Evolutionary conservation across 2,329 filamentous ascomycete species (phyloP).

Genomic region (Nothopassalora personata): DNA sequence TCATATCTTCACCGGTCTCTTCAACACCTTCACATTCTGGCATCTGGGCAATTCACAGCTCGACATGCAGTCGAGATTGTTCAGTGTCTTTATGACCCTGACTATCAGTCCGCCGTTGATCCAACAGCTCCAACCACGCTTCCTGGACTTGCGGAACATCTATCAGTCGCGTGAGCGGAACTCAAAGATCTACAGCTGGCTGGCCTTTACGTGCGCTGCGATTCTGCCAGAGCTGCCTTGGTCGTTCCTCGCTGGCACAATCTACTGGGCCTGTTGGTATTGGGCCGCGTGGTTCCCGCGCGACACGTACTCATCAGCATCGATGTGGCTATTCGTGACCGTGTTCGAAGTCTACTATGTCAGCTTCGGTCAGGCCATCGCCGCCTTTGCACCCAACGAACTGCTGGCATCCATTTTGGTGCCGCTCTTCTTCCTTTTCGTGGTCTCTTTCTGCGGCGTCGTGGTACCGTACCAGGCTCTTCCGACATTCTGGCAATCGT

Average conservation of each 20-base stretch:
- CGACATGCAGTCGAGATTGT: slow-evolving; percentile 46
- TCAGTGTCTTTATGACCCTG: slow-evolving; percentile 64
- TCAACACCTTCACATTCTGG: slow-evolving; percentile 71
- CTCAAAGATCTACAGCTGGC: slow-evolving; percentile 76
- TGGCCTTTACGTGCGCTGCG: slow-evolving; percentile 59
- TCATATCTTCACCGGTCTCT: slow-evolving; percentile 57
- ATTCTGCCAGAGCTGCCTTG: slow-evolving; percentile 56
- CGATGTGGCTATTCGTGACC: slow-evolving; percentile 48
- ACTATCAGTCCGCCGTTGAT: slow-evolving; percentile 70
- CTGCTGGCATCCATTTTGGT: slow-evolving; percentile 63
- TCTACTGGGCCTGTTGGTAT: slow-evolving; percentile 59
- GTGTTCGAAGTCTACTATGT: slow-evolving; percentile 68
- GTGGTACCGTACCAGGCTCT: slow-evolving; percentile 72
- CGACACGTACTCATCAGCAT: slow-evolving; percentile 50
- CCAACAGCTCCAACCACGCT: slow-evolving; percentile 70
- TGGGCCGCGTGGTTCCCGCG: slow-evolving; percentile 42
- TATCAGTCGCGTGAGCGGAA: slow-evolving; percentile 68
- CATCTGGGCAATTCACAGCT: slow-evolving; percentile 33
- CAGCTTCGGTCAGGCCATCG: slow-evolving; percentile 59
- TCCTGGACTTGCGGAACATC: slow-evolving; percentile 59
- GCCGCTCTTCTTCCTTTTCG: slow-evolving; percentile 66
- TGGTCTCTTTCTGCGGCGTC: slow-evolving; percentile 70
- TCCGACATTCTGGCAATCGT: slow-evolving; percentile 64
- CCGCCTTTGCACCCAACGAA: slow-evolving; percentile 53
- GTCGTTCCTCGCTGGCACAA: slow-evolving; percentile 56